Percentiles rank a stretch among this genome's conserved stretches.
Conservation (phyloP, 2,329 filamentous ascomycete genomes). For the Ophiostoma sp. region DNA sequence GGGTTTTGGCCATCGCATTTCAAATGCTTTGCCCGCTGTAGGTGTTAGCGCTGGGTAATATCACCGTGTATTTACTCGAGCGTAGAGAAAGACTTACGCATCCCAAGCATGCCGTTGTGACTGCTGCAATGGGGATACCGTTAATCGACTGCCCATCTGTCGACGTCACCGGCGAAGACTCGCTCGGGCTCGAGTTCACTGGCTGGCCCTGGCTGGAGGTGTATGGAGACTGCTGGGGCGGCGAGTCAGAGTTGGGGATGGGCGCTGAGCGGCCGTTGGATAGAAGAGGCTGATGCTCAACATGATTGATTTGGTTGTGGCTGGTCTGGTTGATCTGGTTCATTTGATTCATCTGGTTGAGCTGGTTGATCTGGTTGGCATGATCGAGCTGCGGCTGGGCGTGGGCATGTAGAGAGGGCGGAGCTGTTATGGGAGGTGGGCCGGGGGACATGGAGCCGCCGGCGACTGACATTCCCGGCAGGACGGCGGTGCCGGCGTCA, state of each 20-base stretch:
- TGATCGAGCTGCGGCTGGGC: background rate
- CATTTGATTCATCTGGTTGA: background rate
- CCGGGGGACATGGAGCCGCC: constrained; percentile 1
- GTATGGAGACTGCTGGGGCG: background rate
- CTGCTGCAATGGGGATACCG: constrained; percentile 17
- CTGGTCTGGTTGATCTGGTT: background rate
- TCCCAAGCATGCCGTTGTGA: constrained; percentile 49
- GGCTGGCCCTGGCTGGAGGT: constrained; percentile 10
- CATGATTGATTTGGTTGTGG: background rate
- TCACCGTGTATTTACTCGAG: background rate
- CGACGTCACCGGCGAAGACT: constrained; percentile 1
- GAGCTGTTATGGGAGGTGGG: background rate
- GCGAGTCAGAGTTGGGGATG: background rate
- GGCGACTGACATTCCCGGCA: constrained; percentile 12
- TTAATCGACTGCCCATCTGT: constrained; percentile 1
- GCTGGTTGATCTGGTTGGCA: background rate
- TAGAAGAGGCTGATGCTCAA: constrained; percentile 2
- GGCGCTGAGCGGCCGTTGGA: background rate
- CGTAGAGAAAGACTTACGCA: constrained; percentile 42
- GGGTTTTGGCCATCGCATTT: constrained; percentile 69
- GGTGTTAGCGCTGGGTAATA: background rate
- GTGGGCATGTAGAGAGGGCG: background rate
- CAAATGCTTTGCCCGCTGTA: constrained; percentile 59
- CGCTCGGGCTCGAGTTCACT: constrained; percentile 20
- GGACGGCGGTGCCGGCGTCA: background rate